These are phyloP conservation scores for Sanghuangporus weigelae DNA, from an alignment of 1,284 basidiomycete species.

Conservation along the genomic window DNA sequence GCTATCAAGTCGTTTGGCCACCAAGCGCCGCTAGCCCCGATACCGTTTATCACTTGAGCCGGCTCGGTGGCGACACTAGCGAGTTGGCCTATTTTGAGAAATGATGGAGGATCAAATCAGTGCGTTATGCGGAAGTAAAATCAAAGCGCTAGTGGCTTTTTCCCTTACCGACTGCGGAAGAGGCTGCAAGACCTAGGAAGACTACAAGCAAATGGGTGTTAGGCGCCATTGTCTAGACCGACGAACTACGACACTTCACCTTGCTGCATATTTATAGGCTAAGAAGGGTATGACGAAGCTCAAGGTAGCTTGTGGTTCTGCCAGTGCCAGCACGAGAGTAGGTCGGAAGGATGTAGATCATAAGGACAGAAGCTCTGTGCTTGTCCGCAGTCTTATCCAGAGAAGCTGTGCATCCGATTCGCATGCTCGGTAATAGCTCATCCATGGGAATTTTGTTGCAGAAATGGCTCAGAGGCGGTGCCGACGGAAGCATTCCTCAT, in stretches of 20 bases:
- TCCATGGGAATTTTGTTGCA: background rate
- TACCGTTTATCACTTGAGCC: conserved; percentile 23
- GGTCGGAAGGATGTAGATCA: background rate
- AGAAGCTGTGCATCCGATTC: background rate
- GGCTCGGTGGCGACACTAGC: conserved; percentile 17
- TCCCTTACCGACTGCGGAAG: background rate
- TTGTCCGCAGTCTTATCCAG: background rate
- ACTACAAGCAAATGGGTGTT: background rate
- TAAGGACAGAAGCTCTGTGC: background rate
- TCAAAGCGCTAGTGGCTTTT: background rate
- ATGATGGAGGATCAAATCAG: background rate
- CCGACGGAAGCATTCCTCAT: background rate
- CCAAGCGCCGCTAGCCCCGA: conserved; percentile 26
- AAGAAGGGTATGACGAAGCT: background rate
- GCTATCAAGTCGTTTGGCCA: conserved; percentile 22
- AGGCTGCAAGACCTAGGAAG: background rate
- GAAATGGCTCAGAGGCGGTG: background rate
- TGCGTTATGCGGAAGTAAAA: background rate
- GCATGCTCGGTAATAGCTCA: background rate
- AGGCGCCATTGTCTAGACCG: background rate
- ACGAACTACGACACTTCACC: background rate
- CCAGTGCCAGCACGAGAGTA: background rate
- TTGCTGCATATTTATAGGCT: conserved; percentile 1
- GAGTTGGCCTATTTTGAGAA: conserved; percentile 5
- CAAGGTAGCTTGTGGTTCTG: background rate